Evolutionary conservation across 306 rosid genomes (phyloP), one percentile per base, ranked within the genome.

Genomic region (Rubus parviflorus): DNA sequence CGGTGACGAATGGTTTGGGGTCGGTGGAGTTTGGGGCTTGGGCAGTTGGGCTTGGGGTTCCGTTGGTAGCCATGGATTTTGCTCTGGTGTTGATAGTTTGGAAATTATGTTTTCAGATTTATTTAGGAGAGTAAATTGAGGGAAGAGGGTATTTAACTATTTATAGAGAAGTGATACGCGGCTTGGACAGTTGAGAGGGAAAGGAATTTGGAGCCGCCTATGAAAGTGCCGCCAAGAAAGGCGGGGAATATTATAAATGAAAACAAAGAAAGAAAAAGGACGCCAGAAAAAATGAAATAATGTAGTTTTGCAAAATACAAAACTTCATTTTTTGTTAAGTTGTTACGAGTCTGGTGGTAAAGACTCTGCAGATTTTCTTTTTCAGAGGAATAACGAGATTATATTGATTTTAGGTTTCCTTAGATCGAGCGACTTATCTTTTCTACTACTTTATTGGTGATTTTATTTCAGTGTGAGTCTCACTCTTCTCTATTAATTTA

Each of bases 11-110:
- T 40, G 70, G 84, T 77, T 54, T 87, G 84, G 79, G 80, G 77
- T 56, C 54, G 3, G 83, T 30, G 9, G 91, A 72, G 61, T 6
- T 6, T 30, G 35, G 16, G 85, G 57, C 22, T 73, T 80, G 54
- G 61, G 13, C 47, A 41, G 35, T 22, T 13, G 85, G 58, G 68
- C 58, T 12, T 8, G 9, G 74, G 68, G 57, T 12, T 15, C 83
- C 23, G 61, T 79, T 80, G 3, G 89, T 53, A 63, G 90, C 88
- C 93, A 89, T 89, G 17, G 69, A 16, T 42, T 22, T 5, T 16
- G 30, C 19, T 10, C 25, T 22, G 41, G 10, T 47, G 10, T 7
- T 23, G 22, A 17, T 7, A 38, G 15, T 52, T 46, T 54, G 68
- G 53, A 3, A 14, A 6, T 57, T 22, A 4, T 10, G 76, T 37